A percentile compares a stretch with the other conserved stretches of the same genome.
These are phyloP conservation scores for Ceratobasidium sp. DNA, from an alignment of 1,284 basidiomycete genomes.

Conservation along the genomic window DNA sequence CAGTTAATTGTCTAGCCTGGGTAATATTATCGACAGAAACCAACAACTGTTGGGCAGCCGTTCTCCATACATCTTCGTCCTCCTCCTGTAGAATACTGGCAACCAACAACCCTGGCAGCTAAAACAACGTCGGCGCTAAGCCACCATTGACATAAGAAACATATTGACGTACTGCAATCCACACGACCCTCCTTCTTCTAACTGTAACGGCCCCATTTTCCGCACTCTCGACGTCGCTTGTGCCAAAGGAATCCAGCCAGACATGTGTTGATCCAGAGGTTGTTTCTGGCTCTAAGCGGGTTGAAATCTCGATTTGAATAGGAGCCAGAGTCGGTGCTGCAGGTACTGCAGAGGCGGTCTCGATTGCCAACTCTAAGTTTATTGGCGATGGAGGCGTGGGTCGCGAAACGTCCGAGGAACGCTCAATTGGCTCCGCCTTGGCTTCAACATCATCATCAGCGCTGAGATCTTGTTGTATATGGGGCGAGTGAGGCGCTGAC, in stretches of 20 bases:
- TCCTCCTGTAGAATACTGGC: slow-evolving; percentile 26
- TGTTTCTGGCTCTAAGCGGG: slow-evolving; percentile 7
- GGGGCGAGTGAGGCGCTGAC: neutral
- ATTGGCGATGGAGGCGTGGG: neutral
- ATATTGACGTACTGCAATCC: slow-evolving; percentile 26
- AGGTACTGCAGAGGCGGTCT: neutral
- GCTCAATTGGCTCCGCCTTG: neutral
- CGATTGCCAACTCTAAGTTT: neutral
- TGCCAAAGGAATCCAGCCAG: slow-evolving; percentile 21
- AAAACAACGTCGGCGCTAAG: neutral
- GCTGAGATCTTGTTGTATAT: neutral
- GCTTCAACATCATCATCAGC: neutral
- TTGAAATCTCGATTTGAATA: slow-evolving; percentile 9
- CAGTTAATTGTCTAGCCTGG: slow-evolving; percentile 28
- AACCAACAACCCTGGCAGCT: slow-evolving; percentile 34
- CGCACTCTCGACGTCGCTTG: neutral
- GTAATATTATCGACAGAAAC: slow-evolving; percentile 22
- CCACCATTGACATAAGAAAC: neutral
- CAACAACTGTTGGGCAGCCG: slow-evolving; percentile 26
- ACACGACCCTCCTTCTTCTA: slow-evolving; percentile 15
- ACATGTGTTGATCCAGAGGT: slow-evolving; percentile 26
- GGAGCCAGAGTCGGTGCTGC: neutral
- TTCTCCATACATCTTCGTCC: neutral
- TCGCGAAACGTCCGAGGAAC: slow-evolving; percentile 8
- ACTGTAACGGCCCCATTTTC: neutral